Evolutionary conservation across 441 rosid genomes (phyloP), one percentile per base, ranked within the genome.

Genomic region (Mallotus japonicus): DNA sequence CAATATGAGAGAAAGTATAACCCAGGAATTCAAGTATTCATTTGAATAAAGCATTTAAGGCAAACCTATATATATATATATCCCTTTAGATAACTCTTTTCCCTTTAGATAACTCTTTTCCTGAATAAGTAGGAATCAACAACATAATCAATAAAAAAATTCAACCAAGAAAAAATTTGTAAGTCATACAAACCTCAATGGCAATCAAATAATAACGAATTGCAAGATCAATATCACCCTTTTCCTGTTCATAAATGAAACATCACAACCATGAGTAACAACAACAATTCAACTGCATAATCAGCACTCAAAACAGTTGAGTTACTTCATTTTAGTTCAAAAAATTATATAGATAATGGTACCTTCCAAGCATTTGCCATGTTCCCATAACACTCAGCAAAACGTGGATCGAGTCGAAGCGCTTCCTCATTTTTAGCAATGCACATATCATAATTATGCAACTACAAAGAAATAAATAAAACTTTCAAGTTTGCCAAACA

Each of bases 331-430:
- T 32, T n/a, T 44, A 40, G 42, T 44, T 62, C 12, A 70, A 71
- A 76, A 57, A 22, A 62, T 72, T 34, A 55, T 59, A 71, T 49
- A 34, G 72, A 44, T 73, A 16, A 20, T 6, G 28, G 19, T 82
- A 93, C 98, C 98, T 93, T 96, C 97, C 97, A 92, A 16, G 99
- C 98, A 78, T 96, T 96, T 72, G 99, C 99, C 97, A 92, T 92
- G 84, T 93, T 93, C 46, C 98, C 99, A 79, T 92, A 93, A 81
- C 99, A 96, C 87, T 96, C 99, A 17, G 99, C 98, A 82, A 96
- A 93, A 69, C 80, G 97, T 62, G 98, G 97, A 61, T 93, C 95
- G 62, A 96, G 82, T 65, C 85, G 87, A 80, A 96, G 96, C 58
- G 99, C 99, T 85, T 96, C 99, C 82, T 96, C 96, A 75, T 96